A percentile compares a stretch with the other conserved stretches of the same genome.
phyloP scores from a whole-genome alignment of 192 early-diverging fungal species.

The Phycomyces blakesleeanus region DNA sequence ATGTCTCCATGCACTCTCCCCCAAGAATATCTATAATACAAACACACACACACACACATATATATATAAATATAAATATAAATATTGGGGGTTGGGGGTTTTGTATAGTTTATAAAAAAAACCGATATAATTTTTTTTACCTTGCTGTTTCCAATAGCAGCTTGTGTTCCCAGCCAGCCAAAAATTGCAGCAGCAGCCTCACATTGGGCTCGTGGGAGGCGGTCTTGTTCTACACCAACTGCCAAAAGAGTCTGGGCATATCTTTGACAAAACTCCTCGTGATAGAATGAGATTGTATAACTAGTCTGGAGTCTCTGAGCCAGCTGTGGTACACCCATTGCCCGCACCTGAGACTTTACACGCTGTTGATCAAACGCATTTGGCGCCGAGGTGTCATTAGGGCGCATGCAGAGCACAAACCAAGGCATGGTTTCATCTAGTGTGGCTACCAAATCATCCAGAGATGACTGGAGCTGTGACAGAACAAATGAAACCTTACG shows the following conservation, averaged over 20 bases:
- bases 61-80: no score
- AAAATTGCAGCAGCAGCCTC: conserved; percentile 49
- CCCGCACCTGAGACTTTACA: conserved; percentile 69
- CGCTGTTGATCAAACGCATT: conserved; percentile 64
- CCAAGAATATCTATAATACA: conserved; percentile 58
- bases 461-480: conserved; percentile 65
- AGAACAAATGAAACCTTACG: conserved; percentile 55
- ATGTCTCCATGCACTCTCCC: conserved; percentile 74
- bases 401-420: conserved; percentile 73
- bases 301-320: conserved; percentile 59
- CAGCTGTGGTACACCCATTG: conserved; percentile 66
- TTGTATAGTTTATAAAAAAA: no score
- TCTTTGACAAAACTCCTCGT: conserved; percentile 76
- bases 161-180: conserved; percentile 56
- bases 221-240: conserved; percentile 32
- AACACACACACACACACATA: background rate
- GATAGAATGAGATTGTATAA: conserved; percentile 71
- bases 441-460: conserved; percentile 63
- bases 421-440: conserved; percentile 78
- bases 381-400: conserved; percentile 61
- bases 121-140: conserved; percentile 27
- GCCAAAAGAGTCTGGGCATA: conserved; percentile 57
- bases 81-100: no score
- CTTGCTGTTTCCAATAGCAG: conserved; percentile 54
- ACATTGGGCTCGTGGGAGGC: conserved; percentile 35